Base-by-base conservation (phyloP, 2,329 filamentous ascomycete species). In the Cordyceps tenuipes region DNA sequence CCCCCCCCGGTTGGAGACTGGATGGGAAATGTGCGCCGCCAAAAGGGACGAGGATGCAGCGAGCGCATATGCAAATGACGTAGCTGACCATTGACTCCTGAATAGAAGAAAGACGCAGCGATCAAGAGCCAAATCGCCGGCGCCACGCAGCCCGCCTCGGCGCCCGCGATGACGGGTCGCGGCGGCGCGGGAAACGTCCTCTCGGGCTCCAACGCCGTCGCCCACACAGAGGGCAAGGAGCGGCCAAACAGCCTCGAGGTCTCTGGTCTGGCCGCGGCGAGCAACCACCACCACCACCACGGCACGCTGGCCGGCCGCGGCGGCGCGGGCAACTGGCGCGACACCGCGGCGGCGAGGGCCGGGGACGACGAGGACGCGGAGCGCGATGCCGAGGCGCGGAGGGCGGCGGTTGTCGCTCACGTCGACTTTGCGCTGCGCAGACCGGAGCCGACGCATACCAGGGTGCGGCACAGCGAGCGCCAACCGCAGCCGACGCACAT, bases 151-250 rank as follows among this genome's bases (percentile, higher is more conserved):
- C 48, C 48, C 5, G 48, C 57, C 2, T 47, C 49, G 41, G 49
- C 49, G 2, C 57, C 57, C 29, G 36, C 49, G n/a, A 31, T 59
- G 65, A 77, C 73, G 36, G 82, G 82, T 56, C 77, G 82, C 60
- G 82, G 82, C 61, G 82, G 82, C 26, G 79, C 81, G 0, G 82
- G 82, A 19, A 84, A 84, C 70, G 80, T 77, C 64, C 64, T 74
- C 47, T 59, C 57, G 29, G 71, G 74, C 41, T 61, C 68, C 31
- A 61, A 68, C 31, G 63, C 68, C 9, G 62, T 67, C 17, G 66
- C 65, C 17, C 57, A 59, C 19, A 7, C 57, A 4, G 26, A 58
- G 23, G 56, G 10, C 64, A 63, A 43, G 41, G n/a, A 19, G 19
- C 43, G 10, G 62, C 67, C 3, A 65, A 64, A 46, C 15, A 47